Evolutionary conservation across 1,139 yeast genomes (phyloP).

Genomic region (Debaryomycetaceae sp.): DNA sequence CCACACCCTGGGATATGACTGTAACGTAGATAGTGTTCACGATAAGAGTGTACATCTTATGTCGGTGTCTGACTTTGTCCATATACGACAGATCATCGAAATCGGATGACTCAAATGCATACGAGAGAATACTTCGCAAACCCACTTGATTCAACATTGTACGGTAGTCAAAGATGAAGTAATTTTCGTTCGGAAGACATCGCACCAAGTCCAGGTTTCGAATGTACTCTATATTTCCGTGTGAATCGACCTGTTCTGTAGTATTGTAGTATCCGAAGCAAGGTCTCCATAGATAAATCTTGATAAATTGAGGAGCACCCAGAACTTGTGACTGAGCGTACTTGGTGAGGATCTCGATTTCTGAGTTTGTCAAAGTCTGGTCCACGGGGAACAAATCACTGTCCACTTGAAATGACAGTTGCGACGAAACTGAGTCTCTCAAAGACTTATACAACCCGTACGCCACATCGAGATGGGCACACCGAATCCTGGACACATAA

Average conservation of each 20-base stretch:
- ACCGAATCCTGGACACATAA: slow-evolving; percentile 41
- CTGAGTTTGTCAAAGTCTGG: slow-evolving; percentile 47
- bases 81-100: slow-evolving; percentile 18
- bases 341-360: slow-evolving; percentile 41
- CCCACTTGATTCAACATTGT: slow-evolving; percentile 36
- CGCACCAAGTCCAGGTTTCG: slow-evolving; percentile 17
- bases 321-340: slow-evolving; percentile 49
- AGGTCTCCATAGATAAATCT: slow-evolving; percentile 42
- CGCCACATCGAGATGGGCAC: slow-evolving; percentile 50
- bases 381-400: slow-evolving; percentile 27
- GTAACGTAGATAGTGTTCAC: slow-evolving; percentile 23
- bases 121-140: slow-evolving; percentile 43
- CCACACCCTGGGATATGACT: slow-evolving; percentile 20
- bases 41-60: slow-evolving; percentile 16
- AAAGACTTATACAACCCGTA: slow-evolving; percentile 49
- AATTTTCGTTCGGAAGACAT: slow-evolving; percentile 16
- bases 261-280: slow-evolving; percentile 44
- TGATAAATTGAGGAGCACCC: slow-evolving; percentile 48
- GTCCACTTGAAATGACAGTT: slow-evolving; percentile 12
- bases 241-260: slow-evolving; percentile 11
- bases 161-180: slow-evolving; percentile 44
- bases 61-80: slow-evolving; percentile 15
- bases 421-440: slow-evolving; percentile 29
- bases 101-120: slow-evolving; percentile 32
- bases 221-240: slow-evolving; percentile 11